These are phyloP conservation scores for Myxozyma vanderwaltii DNA, from an alignment of 805 yeast species.

Conservation along the genomic window DNA sequence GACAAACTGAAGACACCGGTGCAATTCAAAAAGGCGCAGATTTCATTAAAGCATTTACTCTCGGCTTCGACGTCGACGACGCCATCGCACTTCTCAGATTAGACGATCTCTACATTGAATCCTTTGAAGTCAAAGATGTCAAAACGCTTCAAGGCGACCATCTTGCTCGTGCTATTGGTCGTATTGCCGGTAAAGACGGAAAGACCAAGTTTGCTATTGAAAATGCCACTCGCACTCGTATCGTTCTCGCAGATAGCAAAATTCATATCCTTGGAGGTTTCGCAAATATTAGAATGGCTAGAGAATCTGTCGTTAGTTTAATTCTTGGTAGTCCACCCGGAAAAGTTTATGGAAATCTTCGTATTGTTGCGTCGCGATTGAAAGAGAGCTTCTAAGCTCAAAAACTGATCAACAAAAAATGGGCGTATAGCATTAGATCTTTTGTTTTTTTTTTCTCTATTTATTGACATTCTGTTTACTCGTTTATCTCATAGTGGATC, in stretches of 20 bases:
- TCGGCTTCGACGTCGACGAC: slow-evolving; percentile 96
- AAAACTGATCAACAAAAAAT: too few relatives aligned
- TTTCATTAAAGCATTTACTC: slow-evolving; percentile 89
- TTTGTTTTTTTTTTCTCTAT: too few relatives aligned
- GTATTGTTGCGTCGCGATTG: slow-evolving; percentile 95
- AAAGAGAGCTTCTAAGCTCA: slow-evolving; percentile 81
- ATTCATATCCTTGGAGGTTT: slow-evolving; percentile 97
- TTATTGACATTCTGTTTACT: too few relatives aligned
- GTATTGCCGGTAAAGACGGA: slow-evolving; percentile 99
- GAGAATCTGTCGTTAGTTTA: slow-evolving; percentile 91
- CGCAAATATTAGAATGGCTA: slow-evolving; percentile 96
- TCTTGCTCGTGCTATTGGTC: slow-evolving; percentile 96
- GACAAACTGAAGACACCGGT: slow-evolving; percentile 83
- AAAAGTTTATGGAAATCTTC: slow-evolving; percentile 93
- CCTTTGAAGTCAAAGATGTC: slow-evolving; percentile 95
- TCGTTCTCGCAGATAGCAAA: slow-evolving; percentile 94
- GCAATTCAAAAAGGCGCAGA: slow-evolving; percentile 98
- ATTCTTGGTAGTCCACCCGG: slow-evolving; percentile 99
- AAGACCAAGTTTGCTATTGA: slow-evolving; percentile 98
- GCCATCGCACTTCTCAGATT: slow-evolving; percentile 91
- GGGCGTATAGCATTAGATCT: too few relatives aligned
- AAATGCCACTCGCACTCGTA: slow-evolving; percentile 97
- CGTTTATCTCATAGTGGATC: too few relatives aligned
- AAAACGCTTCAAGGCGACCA: slow-evolving; percentile 95
- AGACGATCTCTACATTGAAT: slow-evolving; percentile 95